Evolutionary conservation across 2,329 filamentous ascomycete species (phyloP), one percentile per base, ranked within the genome.

Genomic region (Phialophora expanda): DNA sequence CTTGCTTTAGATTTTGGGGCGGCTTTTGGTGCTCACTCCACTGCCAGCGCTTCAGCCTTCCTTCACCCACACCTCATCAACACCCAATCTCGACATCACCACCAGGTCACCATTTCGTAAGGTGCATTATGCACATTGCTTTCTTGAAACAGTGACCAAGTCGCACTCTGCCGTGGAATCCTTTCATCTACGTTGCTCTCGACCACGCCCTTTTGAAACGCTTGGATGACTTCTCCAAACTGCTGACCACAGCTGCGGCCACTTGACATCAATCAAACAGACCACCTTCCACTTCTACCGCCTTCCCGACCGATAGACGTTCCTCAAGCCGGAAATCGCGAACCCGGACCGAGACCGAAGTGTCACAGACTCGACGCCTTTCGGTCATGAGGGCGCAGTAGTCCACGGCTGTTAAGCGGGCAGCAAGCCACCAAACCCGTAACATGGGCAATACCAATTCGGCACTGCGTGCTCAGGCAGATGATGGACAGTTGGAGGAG

Each of bases 361-460:
- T 28, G 20, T 24, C 46, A 9, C 48, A 54, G 30, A 51, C 14
- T 50, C 24, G 32, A 38, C 41, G n/a, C 34, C 26, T 20, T 32
- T 56, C n/a, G 55, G 61, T 61, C 65, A 69, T 69, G 67, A 34
- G 56, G 61, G 62, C 60, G 38, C 30, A 66, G 24, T 66, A 66
- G 54, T 41, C 50, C 41, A 26, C 26, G n/a, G 26, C 56, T 57
- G 55, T 66, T 62, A 59, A 61, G 32, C 55, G 34, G 60, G 53
- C 62, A 14, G 46, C 61, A 62, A 48, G 54, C 51, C 32, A 53
- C 46, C 28, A 32, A 30, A 44, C 44, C 48, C 44, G 59, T 41
- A 56, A 46, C 20, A 71, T 71, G 69, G 69, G 69, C 34, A 71
- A 71, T 41, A 65, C 62, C 20, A 44, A 55, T 12, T 71, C 69